These are phyloP conservation scores for Wilcoxina mikolae DNA, from an alignment of 495 filamentous ascomycete species.

Conservation along the genomic window DNA sequence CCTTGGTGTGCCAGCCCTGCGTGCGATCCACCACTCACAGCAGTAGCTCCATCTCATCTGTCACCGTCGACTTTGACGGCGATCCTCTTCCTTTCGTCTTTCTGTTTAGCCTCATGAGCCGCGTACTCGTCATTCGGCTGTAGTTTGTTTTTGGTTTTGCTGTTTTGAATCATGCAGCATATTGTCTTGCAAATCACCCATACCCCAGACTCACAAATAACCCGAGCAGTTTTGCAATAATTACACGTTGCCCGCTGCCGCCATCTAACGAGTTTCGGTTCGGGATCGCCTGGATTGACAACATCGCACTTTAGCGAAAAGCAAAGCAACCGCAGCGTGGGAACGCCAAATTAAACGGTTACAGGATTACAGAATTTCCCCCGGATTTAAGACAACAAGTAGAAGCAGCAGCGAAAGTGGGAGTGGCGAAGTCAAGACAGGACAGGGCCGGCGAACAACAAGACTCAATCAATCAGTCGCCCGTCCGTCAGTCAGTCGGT, in stretches of 20 bases:
- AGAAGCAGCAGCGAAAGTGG: no score
- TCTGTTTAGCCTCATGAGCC: slow-evolving; percentile 6
- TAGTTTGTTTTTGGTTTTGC: slow-evolving; percentile 15
- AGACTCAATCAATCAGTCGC: no score
- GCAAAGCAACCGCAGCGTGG: slow-evolving; percentile 8
- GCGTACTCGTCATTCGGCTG: slow-evolving; percentile 9
- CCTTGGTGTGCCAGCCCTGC: background rate
- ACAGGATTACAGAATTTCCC: slow-evolving; percentile 7
- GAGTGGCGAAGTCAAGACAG: background rate
- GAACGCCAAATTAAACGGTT: slow-evolving; percentile 28
- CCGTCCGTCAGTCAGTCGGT: no score
- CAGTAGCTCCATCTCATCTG: slow-evolving; percentile 1
- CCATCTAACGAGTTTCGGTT: slow-evolving; percentile 20
- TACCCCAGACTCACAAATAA: background rate
- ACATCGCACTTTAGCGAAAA: slow-evolving; percentile 26
- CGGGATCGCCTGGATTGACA: slow-evolving; percentile 26
- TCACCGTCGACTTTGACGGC: background rate
- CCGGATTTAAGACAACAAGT: background rate
- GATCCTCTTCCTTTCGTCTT: background rate
- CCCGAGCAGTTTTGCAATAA: no score
- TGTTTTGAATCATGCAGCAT: slow-evolving; percentile 29
- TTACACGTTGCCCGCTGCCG: no score
- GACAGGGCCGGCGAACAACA: no score
- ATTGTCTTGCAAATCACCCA: slow-evolving; percentile 21
- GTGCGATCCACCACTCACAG: slow-evolving; percentile 3